Conservation (phyloP, 1,284 basidiomycete genomes). For the Sphagnurus paluster region DNA sequence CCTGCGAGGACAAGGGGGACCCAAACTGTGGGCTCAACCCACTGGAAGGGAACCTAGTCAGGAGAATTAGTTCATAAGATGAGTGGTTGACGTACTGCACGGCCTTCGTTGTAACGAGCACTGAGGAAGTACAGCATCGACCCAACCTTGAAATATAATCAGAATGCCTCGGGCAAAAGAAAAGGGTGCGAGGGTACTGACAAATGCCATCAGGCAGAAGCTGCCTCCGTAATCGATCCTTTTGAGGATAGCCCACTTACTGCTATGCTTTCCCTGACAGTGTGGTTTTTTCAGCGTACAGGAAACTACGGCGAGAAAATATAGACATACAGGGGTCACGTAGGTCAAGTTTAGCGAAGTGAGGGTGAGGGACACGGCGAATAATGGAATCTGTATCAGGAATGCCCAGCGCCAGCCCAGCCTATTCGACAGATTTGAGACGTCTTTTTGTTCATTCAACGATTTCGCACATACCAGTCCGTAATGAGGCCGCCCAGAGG, state of each 20-base stretch:
- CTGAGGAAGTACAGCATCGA: constrained; percentile 61
- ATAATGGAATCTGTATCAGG: constrained; percentile 63
- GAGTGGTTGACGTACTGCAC: constrained; percentile 34
- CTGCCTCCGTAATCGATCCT: constrained; percentile 51
- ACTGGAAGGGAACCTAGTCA: constrained; percentile 31
- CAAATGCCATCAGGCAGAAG: constrained; percentile 50
- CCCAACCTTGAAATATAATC: constrained; percentile 42
- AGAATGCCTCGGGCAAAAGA: neutral
- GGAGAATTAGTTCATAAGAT: neutral
- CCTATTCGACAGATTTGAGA: too few species aligned
- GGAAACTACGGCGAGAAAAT: neutral
- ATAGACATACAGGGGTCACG: constrained; percentile 50
- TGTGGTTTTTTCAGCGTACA: neutral
- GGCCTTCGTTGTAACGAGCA: constrained; percentile 59
- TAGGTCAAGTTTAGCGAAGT: constrained; percentile 51
- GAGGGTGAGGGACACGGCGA: constrained; percentile 51
- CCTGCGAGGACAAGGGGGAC: constrained; percentile 35
- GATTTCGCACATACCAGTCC: constrained; percentile 42
- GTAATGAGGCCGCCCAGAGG: constrained; percentile 67
- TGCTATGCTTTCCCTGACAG: constrained; percentile 18
- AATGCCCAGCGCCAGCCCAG: constrained; percentile 76
- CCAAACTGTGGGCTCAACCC: constrained; percentile 53
- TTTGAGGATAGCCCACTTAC: constrained; percentile 15
- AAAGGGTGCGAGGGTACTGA: constrained; percentile 28
- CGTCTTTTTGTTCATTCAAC: neutral